Evolutionary conservation across 495 filamentous ascomycete species (phyloP).

Genomic region (Massariosphaeria phaeospora): DNA sequence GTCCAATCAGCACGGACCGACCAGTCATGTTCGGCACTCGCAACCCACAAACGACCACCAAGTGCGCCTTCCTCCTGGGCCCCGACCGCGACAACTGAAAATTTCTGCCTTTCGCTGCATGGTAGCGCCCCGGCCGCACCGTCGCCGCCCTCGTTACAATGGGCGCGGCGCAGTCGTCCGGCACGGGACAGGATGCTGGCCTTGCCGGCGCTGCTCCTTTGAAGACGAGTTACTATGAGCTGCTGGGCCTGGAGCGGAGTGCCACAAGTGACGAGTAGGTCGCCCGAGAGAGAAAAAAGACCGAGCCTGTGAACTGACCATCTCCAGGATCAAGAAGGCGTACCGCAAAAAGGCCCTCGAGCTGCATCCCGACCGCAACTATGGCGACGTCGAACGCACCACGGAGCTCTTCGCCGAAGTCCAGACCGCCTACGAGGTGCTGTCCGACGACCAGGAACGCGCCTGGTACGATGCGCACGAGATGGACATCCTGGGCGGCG

Average conservation of each 20-base stretch:
- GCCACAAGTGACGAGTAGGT: slow-evolving; percentile 81
- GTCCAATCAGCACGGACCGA: neutral
- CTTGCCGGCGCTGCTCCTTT: slow-evolving; percentile 32
- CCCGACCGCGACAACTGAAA: neutral
- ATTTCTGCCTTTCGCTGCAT: neutral
- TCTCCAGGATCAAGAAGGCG: slow-evolving; percentile 78
- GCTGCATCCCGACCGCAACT: slow-evolving; percentile 92
- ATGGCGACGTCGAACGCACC: slow-evolving; percentile 73
- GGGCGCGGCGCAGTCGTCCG: slow-evolving; percentile 76
- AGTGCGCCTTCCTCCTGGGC: neutral
- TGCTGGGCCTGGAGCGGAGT: slow-evolving; percentile 65
- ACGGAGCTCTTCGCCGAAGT: slow-evolving; percentile 85
- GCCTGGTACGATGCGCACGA: slow-evolving; percentile 97
- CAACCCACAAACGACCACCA: slow-evolving; percentile 8
- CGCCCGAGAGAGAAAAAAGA: too few species aligned
- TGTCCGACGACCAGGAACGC: slow-evolving; percentile 91
- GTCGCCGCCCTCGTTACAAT: slow-evolving; percentile 47
- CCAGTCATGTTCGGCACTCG: slow-evolving; percentile 11
- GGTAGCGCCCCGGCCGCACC: slow-evolving; percentile 19
- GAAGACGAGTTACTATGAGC: slow-evolving; percentile 89
- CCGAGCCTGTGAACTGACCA: slow-evolving; percentile 23
- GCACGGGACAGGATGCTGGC: slow-evolving; percentile 22
- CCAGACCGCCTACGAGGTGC: slow-evolving; percentile 87
- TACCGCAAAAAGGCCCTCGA: slow-evolving; percentile 88
- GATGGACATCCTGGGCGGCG: slow-evolving; percentile 68